These are phyloP conservation scores for Alternaria panax DNA, from an alignment of 2,329 filamentous ascomycete genomes.

Conservation along the genomic window DNA sequence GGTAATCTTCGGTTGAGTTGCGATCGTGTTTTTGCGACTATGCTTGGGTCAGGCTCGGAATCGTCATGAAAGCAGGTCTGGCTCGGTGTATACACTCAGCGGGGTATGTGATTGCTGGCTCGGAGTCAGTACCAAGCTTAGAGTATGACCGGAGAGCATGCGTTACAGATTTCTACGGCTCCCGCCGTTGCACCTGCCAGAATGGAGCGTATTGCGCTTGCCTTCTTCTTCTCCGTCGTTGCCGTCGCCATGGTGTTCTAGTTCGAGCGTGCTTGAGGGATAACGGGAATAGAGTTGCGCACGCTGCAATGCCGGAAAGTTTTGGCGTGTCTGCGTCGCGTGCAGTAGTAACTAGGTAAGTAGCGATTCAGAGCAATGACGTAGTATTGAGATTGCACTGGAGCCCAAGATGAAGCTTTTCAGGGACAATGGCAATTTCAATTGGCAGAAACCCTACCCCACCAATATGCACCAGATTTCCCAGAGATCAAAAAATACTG, in stretches of 20 bases:
- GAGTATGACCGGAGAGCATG: background rate
- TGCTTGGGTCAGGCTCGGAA: constrained; percentile 19
- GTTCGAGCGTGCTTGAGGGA: background rate
- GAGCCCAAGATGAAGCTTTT: background rate
- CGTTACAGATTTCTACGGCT: constrained; percentile 86
- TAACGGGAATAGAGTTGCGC: background rate
- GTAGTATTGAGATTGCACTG: constrained; percentile 2
- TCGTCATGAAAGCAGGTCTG: background rate
- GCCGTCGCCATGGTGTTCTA: constrained; percentile 34
- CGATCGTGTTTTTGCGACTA: constrained; percentile 91
- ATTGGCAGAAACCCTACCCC: background rate
- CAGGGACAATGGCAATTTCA: background rate
- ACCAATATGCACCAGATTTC: background rate
- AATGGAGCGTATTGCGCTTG: constrained; percentile 86
- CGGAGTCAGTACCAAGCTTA: constrained; percentile 27
- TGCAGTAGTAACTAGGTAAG: too few relatives aligned
- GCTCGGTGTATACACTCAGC: constrained; percentile 74
- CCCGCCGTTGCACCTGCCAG: constrained; percentile 93
- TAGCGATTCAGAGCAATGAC: constrained; percentile 21
- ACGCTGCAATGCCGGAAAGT: constrained; percentile 8
- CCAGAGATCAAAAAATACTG: background rate
- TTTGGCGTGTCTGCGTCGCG: constrained; percentile 16
- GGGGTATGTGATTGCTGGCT: constrained; percentile 85
- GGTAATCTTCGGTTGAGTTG: constrained; percentile 88
- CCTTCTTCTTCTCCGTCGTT: constrained; percentile 55